Conservation (phyloP, 2,329 filamentous ascomycete species). For the Colletotrichum zoysiae region DNA sequence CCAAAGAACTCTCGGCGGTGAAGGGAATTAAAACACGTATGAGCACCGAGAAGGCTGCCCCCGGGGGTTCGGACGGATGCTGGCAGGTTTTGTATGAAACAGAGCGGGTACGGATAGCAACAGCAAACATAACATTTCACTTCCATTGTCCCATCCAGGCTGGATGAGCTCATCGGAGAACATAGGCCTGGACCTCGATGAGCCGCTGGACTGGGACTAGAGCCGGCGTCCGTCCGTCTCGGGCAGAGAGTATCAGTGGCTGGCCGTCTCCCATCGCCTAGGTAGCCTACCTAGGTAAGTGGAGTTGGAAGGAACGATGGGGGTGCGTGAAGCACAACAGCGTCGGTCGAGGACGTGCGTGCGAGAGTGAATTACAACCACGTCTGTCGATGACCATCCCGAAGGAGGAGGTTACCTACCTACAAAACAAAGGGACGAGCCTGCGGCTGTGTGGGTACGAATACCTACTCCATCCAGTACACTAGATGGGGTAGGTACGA, state of each 20-base stretch:
- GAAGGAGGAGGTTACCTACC: conserved; percentile 12
- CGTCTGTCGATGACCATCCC: conserved; percentile 3
- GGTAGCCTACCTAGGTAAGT: conserved; percentile 11
- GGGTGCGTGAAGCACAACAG: conserved; percentile 14
- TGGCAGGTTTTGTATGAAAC: conserved; percentile 40
- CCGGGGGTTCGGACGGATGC: conserved; percentile 25
- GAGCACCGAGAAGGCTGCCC: neutral
- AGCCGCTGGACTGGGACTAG: conserved; percentile 33
- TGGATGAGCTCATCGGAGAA: conserved; percentile 10
- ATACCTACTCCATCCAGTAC: no score
- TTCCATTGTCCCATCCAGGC: neutral
- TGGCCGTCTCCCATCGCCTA: conserved; percentile 17
- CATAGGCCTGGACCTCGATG: conserved; percentile 19
- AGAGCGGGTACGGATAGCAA: conserved; percentile 39
- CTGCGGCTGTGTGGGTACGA: neutral
- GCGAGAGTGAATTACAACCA: conserved; percentile 25
- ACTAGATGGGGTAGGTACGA: no score
- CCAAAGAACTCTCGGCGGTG: conserved; percentile 22
- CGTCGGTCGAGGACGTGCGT: conserved; percentile 34
- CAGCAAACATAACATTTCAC: conserved; percentile 34
- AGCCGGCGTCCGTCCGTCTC: conserved; percentile 34
- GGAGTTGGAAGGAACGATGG: conserved; percentile 33
- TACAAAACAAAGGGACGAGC: neutral
- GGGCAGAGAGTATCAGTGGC: conserved; percentile 36
- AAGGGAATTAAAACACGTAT: conserved; percentile 26